These are phyloP conservation scores for Haplosporangium gracile DNA, from an alignment of 192 early-diverging fungal genomes.

Conservation along the genomic window DNA sequence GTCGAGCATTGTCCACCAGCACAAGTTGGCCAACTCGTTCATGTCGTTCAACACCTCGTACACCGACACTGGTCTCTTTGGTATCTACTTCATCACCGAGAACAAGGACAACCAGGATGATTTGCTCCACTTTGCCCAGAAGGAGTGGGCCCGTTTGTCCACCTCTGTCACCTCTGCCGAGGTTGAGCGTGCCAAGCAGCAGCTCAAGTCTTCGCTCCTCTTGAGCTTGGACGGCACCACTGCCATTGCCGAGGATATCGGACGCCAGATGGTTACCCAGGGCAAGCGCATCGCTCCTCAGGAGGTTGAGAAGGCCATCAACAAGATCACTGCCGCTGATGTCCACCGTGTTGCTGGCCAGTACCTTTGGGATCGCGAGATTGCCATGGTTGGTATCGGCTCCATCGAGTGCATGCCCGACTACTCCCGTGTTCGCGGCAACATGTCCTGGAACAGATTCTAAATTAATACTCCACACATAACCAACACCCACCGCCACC, in stretches of 20 bases:
- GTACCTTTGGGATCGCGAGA: slow-evolving; percentile 93
- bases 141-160: slow-evolving; percentile 94
- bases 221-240: slow-evolving; percentile 95
- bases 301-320: slow-evolving; percentile 90
- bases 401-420: slow-evolving; percentile 91
- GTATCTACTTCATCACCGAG: slow-evolving; percentile 93
- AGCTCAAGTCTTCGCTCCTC: slow-evolving; percentile 95
- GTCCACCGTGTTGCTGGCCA: slow-evolving; percentile 89
- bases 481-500: neutral
- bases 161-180: slow-evolving; percentile 88
- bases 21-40: slow-evolving; percentile 96
- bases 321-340: slow-evolving; percentile 85
- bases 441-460: slow-evolving; percentile 86
- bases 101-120: slow-evolving; percentile 88
- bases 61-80: slow-evolving; percentile 97
- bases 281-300: slow-evolving; percentile 92
- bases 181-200: slow-evolving; percentile 98
- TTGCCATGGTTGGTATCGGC: slow-evolving; percentile 84
- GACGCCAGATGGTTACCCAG: slow-evolving; percentile 93
- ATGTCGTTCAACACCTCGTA: slow-evolving; percentile 99
- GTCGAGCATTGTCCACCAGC: slow-evolving; percentile 84
- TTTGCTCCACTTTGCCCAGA: slow-evolving; percentile 87
- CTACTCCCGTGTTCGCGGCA: slow-evolving; percentile 88
- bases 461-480: slow-evolving; percentile 39
- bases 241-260: slow-evolving; percentile 97